Evolutionary conservation across 257 asterid species (phyloP).

Genomic region (Mitragyna speciosa): DNA sequence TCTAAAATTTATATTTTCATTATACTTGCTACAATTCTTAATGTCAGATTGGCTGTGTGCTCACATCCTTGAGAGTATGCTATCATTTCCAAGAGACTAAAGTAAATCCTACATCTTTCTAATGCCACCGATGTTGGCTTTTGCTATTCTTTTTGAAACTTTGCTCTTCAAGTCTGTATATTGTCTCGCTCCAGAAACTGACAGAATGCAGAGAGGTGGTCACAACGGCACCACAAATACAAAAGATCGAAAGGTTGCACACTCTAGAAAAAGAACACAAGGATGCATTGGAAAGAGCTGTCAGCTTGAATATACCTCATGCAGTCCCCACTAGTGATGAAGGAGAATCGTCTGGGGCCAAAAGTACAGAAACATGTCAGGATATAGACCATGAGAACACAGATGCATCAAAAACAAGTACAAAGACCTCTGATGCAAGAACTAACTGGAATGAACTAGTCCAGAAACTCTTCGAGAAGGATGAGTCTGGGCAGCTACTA

Average conservation of each 20-base stretch:
- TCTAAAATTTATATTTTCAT: too few species aligned
- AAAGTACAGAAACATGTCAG: constrained; percentile 23
- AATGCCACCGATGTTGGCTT: neutral
- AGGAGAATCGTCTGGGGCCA: constrained; percentile 34
- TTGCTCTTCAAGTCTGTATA: neutral
- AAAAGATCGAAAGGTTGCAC: constrained; percentile 55
- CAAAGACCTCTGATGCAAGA: constrained; percentile 30
- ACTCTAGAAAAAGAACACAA: constrained; percentile 85
- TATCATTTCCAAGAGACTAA: neutral
- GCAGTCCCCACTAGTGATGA: constrained; percentile 45
- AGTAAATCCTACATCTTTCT: neutral
- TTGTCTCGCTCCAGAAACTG: constrained; percentile 41
- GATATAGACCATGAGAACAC: constrained; percentile 12
- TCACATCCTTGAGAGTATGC: neutral
- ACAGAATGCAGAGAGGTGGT: constrained; percentile 46
- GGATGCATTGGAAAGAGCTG: constrained; percentile 88
- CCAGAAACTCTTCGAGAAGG: constrained; percentile 55
- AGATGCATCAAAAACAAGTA: constrained; percentile 22
- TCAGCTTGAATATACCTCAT: constrained; percentile 82
- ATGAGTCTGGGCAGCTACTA: constrained; percentile 44
- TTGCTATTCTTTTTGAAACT: neutral
- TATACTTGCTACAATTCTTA: neutral
- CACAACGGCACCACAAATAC: constrained; percentile 64
- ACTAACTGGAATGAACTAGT: constrained; percentile 75
- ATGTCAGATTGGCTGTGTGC: neutral